Percentiles rank a stretch among this genome's conserved stretches.
These are phyloP conservation scores for Anthostomella pinea DNA, from an alignment of 2,329 filamentous ascomycete species.

Conservation along the genomic window DNA sequence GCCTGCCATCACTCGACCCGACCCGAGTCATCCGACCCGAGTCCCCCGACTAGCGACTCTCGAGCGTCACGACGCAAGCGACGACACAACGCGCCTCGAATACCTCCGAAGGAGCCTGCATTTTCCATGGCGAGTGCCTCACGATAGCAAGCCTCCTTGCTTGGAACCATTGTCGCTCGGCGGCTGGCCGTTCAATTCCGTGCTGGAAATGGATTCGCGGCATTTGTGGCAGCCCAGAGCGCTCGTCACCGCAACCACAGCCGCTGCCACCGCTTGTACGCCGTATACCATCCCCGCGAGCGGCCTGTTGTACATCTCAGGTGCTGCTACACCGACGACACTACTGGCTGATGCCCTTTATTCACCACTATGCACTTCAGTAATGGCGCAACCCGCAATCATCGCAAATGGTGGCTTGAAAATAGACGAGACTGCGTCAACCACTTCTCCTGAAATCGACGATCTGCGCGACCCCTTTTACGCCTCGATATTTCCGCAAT, in stretches of 20 bases:
- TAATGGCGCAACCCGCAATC: constrained; percentile 37
- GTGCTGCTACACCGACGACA: constrained; percentile 54
- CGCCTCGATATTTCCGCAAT: constrained; percentile 86
- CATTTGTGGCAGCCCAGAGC: constrained; percentile 28
- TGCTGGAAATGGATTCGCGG: constrained; percentile 21
- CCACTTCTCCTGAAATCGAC: constrained; percentile 46
- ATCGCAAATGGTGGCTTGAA: constrained; percentile 41
- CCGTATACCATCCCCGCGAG: constrained; percentile 42
- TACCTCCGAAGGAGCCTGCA: constrained; percentile 20
- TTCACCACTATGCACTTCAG: constrained; percentile 52
- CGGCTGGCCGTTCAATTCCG: constrained; percentile 26
- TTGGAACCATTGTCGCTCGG: constrained; percentile 23
- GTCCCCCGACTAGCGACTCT: too few species aligned
- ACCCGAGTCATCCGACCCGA: too few species aligned
- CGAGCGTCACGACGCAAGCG: constrained; percentile 10
- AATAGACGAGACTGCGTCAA: constrained; percentile 36
- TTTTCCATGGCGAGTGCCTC: constrained; percentile 34
- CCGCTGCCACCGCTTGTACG: constrained; percentile 34
- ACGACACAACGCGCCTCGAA: constrained; percentile 14
- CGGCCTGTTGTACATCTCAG: constrained; percentile 48
- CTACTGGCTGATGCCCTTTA: constrained; percentile 60
- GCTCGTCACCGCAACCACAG: constrained; percentile 19
- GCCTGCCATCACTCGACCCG: too few species aligned
- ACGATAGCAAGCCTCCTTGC: constrained; percentile 26
- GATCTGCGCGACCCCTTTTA: constrained; percentile 86